Evolutionary conservation across 2,329 filamentous ascomycete genomes (phyloP).

Genomic region (Plenodomus tracheiphilus): DNA sequence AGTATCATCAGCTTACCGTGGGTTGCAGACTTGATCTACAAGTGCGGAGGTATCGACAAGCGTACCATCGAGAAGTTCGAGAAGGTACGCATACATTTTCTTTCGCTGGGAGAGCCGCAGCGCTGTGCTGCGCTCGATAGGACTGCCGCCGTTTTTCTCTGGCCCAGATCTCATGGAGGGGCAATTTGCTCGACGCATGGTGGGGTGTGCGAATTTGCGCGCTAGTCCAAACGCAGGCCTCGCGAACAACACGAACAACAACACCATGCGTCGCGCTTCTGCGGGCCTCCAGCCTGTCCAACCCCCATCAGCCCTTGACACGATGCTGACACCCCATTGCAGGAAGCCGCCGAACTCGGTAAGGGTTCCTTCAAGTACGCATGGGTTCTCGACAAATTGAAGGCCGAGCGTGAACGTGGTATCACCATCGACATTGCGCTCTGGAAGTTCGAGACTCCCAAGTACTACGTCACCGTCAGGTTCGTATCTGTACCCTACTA

Average conservation of each 20-base stretch:
- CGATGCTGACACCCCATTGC: slow-evolving; percentile 44
- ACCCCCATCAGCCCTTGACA: slow-evolving; percentile 2
- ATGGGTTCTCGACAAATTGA: slow-evolving; percentile 99
- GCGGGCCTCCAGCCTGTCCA: slow-evolving; percentile 10
- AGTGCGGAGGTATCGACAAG: slow-evolving; percentile 99
- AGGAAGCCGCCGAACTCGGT: slow-evolving; percentile 98
- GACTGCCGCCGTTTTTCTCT: slow-evolving; percentile 32
- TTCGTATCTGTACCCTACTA: slow-evolving; percentile 45
- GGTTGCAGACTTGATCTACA: slow-evolving; percentile 94
- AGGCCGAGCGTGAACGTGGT: slow-evolving; percentile 99
- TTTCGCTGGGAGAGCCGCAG: slow-evolving; percentile 13
- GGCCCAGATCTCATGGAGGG: slow-evolving; percentile 40
- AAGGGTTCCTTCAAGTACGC: slow-evolving; percentile 99
- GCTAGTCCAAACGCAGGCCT: slow-evolving; percentile 36
- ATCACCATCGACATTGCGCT: slow-evolving; percentile 99
- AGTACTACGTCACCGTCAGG: slow-evolving; percentile 98
- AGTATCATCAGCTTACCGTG: slow-evolving; percentile 38
- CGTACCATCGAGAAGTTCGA: slow-evolving; percentile 99
- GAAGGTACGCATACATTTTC: slow-evolving; percentile 71
- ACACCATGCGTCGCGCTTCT: slow-evolving; percentile 38
- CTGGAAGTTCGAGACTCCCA: slow-evolving; percentile 99
- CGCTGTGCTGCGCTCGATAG: slow-evolving; percentile 21
- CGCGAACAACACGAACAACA: slow-evolving; percentile 25
- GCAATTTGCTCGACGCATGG: slow-evolving; percentile 36
- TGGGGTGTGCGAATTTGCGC: slow-evolving; percentile 46